Evolutionary conservation across 2,329 filamentous ascomycete genomes (phyloP).

Genomic region (Cercospora sp.): DNA sequence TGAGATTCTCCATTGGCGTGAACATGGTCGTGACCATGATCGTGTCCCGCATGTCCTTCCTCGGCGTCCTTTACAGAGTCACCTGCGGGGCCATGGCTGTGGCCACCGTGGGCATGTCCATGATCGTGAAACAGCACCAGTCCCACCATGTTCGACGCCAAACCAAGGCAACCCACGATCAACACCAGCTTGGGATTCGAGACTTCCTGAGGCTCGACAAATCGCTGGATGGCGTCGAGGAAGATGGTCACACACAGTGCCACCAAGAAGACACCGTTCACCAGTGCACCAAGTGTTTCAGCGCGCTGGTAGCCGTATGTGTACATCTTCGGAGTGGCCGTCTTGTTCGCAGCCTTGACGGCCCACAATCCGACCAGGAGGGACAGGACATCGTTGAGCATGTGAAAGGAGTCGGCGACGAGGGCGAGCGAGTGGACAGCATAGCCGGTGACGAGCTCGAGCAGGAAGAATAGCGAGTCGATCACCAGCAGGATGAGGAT

Average conservation of each 20-base stretch:
- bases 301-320: slow-evolving; percentile 98
- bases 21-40: slow-evolving; percentile 48
- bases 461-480: slow-evolving; percentile 82
- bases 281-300: slow-evolving; percentile 91
- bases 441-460: slow-evolving; percentile 85
- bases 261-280: slow-evolving; percentile 97
- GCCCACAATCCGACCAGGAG: slow-evolving; percentile 92
- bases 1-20: slow-evolving; percentile 43
- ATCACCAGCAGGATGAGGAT: slow-evolving; percentile 92
- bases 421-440: slow-evolving; percentile 86
- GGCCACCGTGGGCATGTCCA: slow-evolving; percentile 73
- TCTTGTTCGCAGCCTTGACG: slow-evolving; percentile 82
- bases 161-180: slow-evolving; percentile 81
- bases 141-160: slow-evolving; percentile 84
- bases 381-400: slow-evolving; percentile 98
- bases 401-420: slow-evolving; percentile 96
- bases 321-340: slow-evolving; percentile 67
- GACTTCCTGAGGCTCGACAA: slow-evolving; percentile 88
- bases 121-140: slow-evolving; percentile 92
- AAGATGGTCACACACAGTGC: slow-evolving; percentile 95
- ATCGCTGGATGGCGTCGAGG: slow-evolving; percentile 87
- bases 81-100: slow-evolving; percentile 49
- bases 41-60: slow-evolving; percentile 55
- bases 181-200: slow-evolving; percentile 82
- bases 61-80: slow-evolving; percentile 50